Evolutionary conservation across 768 basidiomycete species (phyloP).

Genomic region (Rhizopogon rudus): DNA sequence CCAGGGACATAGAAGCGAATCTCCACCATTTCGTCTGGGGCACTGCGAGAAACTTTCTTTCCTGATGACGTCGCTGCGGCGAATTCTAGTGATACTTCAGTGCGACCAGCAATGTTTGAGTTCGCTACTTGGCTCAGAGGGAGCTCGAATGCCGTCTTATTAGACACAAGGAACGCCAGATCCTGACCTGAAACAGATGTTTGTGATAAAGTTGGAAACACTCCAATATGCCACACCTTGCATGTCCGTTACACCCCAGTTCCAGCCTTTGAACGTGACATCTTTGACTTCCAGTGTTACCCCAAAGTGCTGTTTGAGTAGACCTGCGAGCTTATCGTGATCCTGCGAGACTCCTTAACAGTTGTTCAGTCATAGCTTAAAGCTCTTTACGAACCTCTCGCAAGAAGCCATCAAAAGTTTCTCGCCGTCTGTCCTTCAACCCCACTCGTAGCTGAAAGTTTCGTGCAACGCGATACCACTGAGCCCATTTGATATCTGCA

Average conservation of each 20-base stretch:
- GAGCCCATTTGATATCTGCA: conserved; percentile 79
- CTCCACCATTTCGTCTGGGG: conserved; percentile 86
- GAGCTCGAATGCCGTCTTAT: conserved; percentile 85
- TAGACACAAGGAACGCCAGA: conserved; percentile 84
- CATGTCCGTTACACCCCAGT: conserved; percentile 95
- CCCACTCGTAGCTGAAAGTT: conserved; percentile 87
- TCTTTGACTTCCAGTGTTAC: conserved; percentile 85
- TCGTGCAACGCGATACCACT: conserved; percentile 90
- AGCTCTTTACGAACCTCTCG: conserved; percentile 56
- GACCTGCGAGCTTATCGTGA: conserved; percentile 74
- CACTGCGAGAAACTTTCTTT: conserved; percentile 38
- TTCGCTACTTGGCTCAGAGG: conserved; percentile 86
- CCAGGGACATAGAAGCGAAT: conserved; percentile 97
- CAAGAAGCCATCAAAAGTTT: conserved; percentile 92
- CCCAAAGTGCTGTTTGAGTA: conserved; percentile 85
- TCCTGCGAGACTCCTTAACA: conserved; percentile 49
- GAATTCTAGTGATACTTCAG: conserved; percentile 99
- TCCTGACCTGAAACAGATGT: conserved; percentile 63
- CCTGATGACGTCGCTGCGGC: conserved; percentile 39
- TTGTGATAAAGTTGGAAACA: not conserved
- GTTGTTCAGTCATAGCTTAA: not conserved
- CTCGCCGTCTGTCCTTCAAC: conserved; percentile 68
- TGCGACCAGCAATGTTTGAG: conserved; percentile 95
- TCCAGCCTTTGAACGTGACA: conserved; percentile 91
- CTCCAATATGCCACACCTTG: conserved; percentile 54